Evolutionary conservation across 83 land plant genomes (phyloP).

Genomic region (Picea engelmannii): DNA sequence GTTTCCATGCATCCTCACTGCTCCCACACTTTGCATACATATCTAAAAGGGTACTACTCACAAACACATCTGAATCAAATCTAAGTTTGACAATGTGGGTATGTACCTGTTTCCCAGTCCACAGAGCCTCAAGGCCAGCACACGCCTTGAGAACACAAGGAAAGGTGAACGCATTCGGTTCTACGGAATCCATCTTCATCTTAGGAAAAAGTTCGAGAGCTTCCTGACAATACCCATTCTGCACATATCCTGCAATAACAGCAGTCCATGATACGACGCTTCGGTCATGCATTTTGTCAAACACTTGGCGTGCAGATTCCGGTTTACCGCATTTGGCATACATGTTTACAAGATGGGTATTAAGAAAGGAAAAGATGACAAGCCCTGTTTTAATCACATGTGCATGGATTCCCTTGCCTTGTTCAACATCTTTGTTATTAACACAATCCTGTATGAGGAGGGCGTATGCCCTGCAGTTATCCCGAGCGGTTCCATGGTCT

Average conservation of each 20-base stretch:
- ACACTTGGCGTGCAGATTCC: conserved; percentile 37
- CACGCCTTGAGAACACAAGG: conserved; percentile 58
- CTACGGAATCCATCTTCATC: conserved; percentile 31
- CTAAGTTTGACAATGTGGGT: conserved; percentile 24
- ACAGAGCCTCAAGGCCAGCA: conserved; percentile 36
- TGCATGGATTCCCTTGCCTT: background rate
- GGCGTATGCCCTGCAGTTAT: background rate
- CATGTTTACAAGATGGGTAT: conserved; percentile 2
- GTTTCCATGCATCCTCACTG: conserved; percentile 18
- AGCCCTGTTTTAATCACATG: background rate
- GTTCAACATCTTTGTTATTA: background rate
- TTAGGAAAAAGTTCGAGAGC: conserved; percentile 40
- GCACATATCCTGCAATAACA: conserved; percentile 56
- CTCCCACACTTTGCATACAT: conserved; percentile 61
- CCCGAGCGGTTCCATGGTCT: too few species aligned
- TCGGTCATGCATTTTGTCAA: conserved; percentile 38
- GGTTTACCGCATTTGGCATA: conserved; percentile 29
- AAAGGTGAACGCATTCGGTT: conserved; percentile 40
- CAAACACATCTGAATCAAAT: conserved; percentile 8
- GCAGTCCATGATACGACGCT: conserved; percentile 42
- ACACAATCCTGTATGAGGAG: background rate
- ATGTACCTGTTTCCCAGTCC: conserved; percentile 57
- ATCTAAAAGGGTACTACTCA: background rate
- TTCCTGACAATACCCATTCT: conserved; percentile 33
- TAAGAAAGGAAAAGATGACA: background rate